These are phyloP conservation scores for Fusarium foetens DNA, from an alignment of 2,329 filamentous ascomycete genomes.

Conservation along the genomic window DNA sequence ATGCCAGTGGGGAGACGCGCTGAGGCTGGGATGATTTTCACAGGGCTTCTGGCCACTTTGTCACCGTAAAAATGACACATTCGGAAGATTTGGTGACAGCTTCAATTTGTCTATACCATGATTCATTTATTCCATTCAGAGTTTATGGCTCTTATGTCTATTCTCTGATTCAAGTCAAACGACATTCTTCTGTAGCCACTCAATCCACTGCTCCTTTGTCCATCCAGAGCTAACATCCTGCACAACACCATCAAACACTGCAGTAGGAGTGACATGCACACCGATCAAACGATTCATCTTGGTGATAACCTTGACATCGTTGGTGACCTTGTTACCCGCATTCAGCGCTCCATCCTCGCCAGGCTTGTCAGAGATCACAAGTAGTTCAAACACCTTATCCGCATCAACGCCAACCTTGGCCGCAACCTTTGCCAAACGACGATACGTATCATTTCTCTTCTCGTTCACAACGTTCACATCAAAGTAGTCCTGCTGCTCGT, in stretches of 20 bases:
- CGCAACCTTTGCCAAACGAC: constrained; percentile 79
- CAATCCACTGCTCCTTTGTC: constrained; percentile 82
- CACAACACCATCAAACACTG: constrained; percentile 87
- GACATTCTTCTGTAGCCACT: constrained; percentile 75
- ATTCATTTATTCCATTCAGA: constrained; percentile 15
- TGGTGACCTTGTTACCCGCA: constrained; percentile 81
- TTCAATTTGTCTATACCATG: constrained; percentile 1
- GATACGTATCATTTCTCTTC: constrained; percentile 85
- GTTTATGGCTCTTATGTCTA: constrained; percentile 2
- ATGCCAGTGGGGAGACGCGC: constrained; percentile 11
- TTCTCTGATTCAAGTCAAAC: constrained; percentile 45
- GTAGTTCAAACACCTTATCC: constrained; percentile 72
- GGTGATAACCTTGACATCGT: constrained; percentile 84
- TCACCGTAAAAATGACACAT: not conserved
- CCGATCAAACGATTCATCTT: constrained; percentile 83
- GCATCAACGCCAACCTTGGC: constrained; percentile 74
- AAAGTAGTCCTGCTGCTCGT: constrained; percentile 79
- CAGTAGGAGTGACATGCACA: constrained; percentile 91
- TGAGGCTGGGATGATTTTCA: constrained; percentile 7
- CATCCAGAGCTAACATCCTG: constrained; percentile 84
- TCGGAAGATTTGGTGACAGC: not conserved
- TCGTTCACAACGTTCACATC: constrained; percentile 87
- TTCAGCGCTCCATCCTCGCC: constrained; percentile 77
- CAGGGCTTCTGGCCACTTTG: not conserved
- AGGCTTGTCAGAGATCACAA: constrained; percentile 76